Base-by-base conservation (phyloP, 306 rosid species). In the Lathyrus oleraceus region DNA sequence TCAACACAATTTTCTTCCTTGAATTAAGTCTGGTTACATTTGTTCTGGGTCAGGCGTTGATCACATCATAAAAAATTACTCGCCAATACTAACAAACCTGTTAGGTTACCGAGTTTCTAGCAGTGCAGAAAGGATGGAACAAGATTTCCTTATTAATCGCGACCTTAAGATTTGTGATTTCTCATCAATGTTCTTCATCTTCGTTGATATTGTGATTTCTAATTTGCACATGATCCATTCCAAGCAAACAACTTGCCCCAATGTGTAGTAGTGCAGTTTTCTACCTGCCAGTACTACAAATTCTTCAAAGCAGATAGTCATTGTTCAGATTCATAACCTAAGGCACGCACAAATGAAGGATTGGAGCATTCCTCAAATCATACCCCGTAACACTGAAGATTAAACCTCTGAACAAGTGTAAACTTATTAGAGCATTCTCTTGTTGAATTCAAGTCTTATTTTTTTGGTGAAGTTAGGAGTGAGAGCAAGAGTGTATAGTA, bases 1-100 rank as follows among this genome's bases (percentile, higher is more conserved):
- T 90, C 75, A 90, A 81, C 87, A 90, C 96, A 8, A 88, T 90
- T 53, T 87, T 90, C 68, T 90, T 90, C 79, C 81, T 90, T 27
- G 88, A 87, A 66, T 75, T 90, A 38, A 76, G 82, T 70, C 69
- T 90, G 43, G 82, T 90, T 38, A 90, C 95, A 43, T 90, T 88
- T 60, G 83, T 90, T 79, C 87, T 90, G 0, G 87, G 95, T 36
- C 83, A 87, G 70, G 86, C 94, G 0, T 19, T 87, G 53, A 79
- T 86, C 56, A 84, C 69, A 67, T 14, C 62, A 39, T 14, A 14
- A 35, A 32, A 54, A 56, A 13, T 48, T 53, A 53, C 60, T 2
- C 1, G 20, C 25, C 14, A 30, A 38, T 11, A 21, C 49, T 35
- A 8, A 58, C 27, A 35, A 63, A n/a, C 39, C 67, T 47, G 14